A percentile compares a stretch with the other conserved stretches of the same genome.
Evolutionary conservation across 1,139 yeast species (phyloP).

Genomic region (Candida neerlandica): DNA sequence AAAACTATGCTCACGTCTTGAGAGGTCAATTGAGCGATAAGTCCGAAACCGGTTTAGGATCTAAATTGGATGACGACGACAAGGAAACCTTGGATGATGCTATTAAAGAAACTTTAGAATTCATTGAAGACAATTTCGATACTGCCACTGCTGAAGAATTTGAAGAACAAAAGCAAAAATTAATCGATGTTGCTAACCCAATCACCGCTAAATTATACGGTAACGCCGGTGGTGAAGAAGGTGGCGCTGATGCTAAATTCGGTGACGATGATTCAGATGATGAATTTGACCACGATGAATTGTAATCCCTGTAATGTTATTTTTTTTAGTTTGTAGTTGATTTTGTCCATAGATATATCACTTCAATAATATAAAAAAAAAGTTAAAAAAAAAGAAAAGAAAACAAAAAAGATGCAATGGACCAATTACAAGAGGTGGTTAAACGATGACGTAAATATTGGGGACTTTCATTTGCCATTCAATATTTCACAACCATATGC

Average conservation of each 20-base stretch:
- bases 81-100: conserved; percentile 90
- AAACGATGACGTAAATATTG: background rate
- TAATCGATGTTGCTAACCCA: conserved; percentile 85
- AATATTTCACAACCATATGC: background rate
- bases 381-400: background rate
- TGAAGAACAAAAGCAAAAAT: conserved; percentile 88
- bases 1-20: conserved; percentile 49
- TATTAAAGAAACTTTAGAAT: conserved; percentile 62
- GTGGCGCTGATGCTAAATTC: conserved; percentile 31
- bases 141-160: conserved; percentile 90
- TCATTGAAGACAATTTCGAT: conserved; percentile 87
- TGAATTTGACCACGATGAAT: conserved; percentile 63
- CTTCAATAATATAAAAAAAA: background rate
- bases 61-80: conserved; percentile 86
- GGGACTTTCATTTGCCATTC: too few relatives aligned
- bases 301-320: conserved; percentile 24
- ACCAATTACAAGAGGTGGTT: background rate
- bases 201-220: conserved; percentile 90
- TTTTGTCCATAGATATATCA: conserved; percentile 3
- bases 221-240: conserved; percentile 51
- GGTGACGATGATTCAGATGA: conserved; percentile 65
- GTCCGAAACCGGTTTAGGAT: conserved; percentile 64
- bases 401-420: background rate
- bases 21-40: conserved; percentile 64
- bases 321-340: background rate